Evolutionary conservation across 1,284 basidiomycete genomes (phyloP).

Genomic region (Ceratobasidium sp.): DNA sequence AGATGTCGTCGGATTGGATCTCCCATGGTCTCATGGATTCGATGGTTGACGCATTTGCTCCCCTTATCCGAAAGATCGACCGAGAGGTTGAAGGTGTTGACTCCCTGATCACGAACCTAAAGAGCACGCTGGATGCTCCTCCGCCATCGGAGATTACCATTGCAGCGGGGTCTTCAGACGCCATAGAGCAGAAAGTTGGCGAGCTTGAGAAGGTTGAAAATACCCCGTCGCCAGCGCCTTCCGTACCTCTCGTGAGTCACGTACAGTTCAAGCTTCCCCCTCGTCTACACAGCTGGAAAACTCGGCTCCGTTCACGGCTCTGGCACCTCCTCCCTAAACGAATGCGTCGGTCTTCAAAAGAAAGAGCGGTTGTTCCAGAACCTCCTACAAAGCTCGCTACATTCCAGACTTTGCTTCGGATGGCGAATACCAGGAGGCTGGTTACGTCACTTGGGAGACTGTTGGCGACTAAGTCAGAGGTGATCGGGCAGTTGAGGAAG

Average conservation of each 20-base stretch:
- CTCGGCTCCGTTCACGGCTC: slow-evolving; percentile 1
- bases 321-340: slow-evolving; percentile 9
- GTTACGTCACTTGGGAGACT: slow-evolving; percentile 86
- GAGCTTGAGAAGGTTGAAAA: slow-evolving; percentile 27
- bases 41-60: slow-evolving; percentile 95
- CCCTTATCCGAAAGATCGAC: slow-evolving; percentile 86
- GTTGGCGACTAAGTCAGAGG: slow-evolving; percentile 85
- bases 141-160: slow-evolving; percentile 36
- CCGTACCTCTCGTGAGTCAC: not conserved
- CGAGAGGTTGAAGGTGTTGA: slow-evolving; percentile 86
- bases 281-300: not conserved
- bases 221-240: too few relatives aligned
- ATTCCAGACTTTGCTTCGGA: slow-evolving; percentile 69
- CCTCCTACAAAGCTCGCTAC: slow-evolving; percentile 37
- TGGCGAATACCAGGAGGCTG: slow-evolving; percentile 84
- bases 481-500: slow-evolving; percentile 85
- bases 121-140: slow-evolving; percentile 45
- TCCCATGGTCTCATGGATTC: slow-evolving; percentile 94
- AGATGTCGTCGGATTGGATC: slow-evolving; percentile 91
- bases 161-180: slow-evolving; percentile 28
- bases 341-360: slow-evolving; percentile 10
- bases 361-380: not conserved
- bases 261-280: slow-evolving; percentile 1
- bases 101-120: slow-evolving; percentile 67
- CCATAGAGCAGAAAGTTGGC: slow-evolving; percentile 13